A percentile compares a stretch with the other conserved stretches of the same genome.
Conservation (phyloP, 2,329 filamentous ascomycete genomes). For the Alternaria atra region DNA sequence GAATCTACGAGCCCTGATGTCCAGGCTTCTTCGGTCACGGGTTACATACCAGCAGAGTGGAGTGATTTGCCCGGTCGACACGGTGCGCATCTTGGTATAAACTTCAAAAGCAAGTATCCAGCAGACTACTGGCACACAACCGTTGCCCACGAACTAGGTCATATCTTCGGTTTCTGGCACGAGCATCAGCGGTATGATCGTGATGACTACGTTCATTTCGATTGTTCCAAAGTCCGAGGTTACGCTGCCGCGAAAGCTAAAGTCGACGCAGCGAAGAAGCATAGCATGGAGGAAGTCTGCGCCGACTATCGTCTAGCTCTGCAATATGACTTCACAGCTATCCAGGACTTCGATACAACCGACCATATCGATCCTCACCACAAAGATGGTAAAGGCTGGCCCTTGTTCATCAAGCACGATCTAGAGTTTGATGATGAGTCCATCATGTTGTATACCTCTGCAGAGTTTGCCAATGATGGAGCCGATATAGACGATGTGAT, state of each 20-base stretch:
- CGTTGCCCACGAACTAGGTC: constrained; percentile 6
- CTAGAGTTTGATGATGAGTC: constrained; percentile 9
- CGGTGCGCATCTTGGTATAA: not conserved
- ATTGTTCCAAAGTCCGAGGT: not conserved
- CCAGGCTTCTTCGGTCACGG: not conserved
- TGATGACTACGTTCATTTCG: not conserved
- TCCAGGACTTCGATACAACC: constrained; percentile 3
- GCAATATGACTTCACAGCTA: constrained; percentile 1
- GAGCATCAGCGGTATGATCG: constrained; percentile 1
- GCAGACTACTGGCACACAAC: not conserved
- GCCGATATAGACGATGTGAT: not conserved
- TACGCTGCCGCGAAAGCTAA: constrained; percentile 4
- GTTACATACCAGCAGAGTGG: constrained; percentile 6
- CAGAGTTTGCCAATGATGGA: not conserved
- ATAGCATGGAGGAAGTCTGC: constrained; percentile 7
- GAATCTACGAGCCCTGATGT: not conserved
- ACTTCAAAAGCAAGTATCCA: not conserved
- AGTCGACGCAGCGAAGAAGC: not conserved
- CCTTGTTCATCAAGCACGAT: constrained; percentile 4
- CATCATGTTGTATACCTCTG: constrained; percentile 12
- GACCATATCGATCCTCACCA: not conserved
- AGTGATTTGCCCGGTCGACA: constrained; percentile 1
- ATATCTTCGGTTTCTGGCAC: constrained; percentile 3
- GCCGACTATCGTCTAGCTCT: constrained; percentile 4
- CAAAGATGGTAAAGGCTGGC: not conserved